Evolutionary conservation across 139 green algal species (phyloP).

Genomic region (Nannochloris sp.): DNA sequence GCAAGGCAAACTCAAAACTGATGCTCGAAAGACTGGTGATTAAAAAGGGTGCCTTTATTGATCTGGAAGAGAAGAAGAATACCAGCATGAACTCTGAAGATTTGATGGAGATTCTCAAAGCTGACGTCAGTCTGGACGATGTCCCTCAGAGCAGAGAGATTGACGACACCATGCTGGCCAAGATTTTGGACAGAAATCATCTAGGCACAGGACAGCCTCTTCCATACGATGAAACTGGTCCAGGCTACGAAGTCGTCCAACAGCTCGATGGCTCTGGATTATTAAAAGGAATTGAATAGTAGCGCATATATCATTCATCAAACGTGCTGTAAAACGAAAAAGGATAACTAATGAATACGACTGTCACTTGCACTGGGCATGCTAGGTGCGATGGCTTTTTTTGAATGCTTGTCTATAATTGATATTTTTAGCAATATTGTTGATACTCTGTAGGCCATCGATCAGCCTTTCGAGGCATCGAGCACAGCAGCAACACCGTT

Average conservation of each 20-base stretch:
- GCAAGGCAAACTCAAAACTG: constrained; percentile 78
- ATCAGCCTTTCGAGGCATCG: no score
- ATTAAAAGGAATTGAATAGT: constrained; percentile 37
- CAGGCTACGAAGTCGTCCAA: constrained; percentile 19
- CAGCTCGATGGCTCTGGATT: constrained; percentile 38
- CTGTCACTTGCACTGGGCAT: no score
- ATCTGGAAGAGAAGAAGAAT: constrained; percentile 27
- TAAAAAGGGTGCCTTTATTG: constrained; percentile 90
- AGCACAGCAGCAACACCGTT: no score
- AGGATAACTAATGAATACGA: no score
- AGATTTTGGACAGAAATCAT: constrained; percentile 63
- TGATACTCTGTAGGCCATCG: no score
- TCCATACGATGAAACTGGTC: constrained; percentile 35
- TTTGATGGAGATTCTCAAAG: constrained; percentile 67
- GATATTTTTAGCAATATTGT: no score
- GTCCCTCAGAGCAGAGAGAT: constrained; percentile 59
- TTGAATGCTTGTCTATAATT: no score
- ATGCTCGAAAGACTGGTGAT: constrained; percentile 88
- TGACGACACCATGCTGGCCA: constrained; percentile 49
- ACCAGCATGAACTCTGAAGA: constrained; percentile 50
- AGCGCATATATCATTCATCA: no score
- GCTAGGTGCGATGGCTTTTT: no score
- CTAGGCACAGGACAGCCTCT: constrained; percentile 22
- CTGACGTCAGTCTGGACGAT: constrained; percentile 34
- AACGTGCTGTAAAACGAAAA: no score